These are phyloP conservation scores for Wickerhamomyces hampshirensis DNA, from an alignment of 805 yeast species.

Conservation along the genomic window DNA sequence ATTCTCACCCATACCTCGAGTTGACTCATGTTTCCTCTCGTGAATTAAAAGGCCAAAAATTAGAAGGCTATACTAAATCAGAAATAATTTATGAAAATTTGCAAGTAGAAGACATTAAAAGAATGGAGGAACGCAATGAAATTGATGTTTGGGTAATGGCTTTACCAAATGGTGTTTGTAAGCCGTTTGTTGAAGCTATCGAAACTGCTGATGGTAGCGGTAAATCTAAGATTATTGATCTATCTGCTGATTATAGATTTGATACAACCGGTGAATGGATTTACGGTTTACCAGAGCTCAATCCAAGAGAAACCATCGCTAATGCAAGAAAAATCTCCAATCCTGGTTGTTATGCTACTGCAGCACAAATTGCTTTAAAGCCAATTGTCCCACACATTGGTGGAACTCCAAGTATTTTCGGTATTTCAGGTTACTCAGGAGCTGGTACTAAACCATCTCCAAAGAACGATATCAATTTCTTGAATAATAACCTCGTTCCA, in stretches of 20 bases:
- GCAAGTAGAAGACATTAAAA: conserved; percentile 79
- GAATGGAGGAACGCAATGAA: conserved; percentile 66
- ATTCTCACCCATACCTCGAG: conserved; percentile 83
- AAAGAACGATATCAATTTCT: conserved; percentile 75
- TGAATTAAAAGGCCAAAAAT: conserved; percentile 82
- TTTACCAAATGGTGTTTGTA: conserved; percentile 94
- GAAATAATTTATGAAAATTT: conserved; percentile 80
- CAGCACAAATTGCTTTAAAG: conserved; percentile 87
- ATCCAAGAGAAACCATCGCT: conserved; percentile 60
- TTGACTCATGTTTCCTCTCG: conserved; percentile 93
- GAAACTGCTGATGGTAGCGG: conserved; percentile 58
- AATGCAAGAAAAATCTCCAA: conserved; percentile 80
- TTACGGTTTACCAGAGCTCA: conserved; percentile 93
- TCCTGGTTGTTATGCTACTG: conserved; percentile 99
- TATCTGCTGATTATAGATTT: conserved; percentile 95
- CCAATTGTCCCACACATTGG: conserved; percentile 68
- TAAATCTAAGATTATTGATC: conserved; percentile 78
- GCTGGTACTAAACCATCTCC: conserved; percentile 99
- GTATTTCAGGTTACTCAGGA: conserved; percentile 98
- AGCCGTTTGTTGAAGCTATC: conserved; percentile 79
- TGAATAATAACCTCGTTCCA: conserved; percentile 84
- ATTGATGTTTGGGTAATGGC: conserved; percentile 99
- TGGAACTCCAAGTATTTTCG: conserved; percentile 83
- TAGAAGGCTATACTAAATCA: conserved; percentile 81
- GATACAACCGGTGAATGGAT: conserved; percentile 85